A percentile compares a stretch with the other conserved stretches of the same genome.
phyloP scores from a whole-genome alignment of 164 flowering plant species.

The Dillenia turbinata region DNA sequence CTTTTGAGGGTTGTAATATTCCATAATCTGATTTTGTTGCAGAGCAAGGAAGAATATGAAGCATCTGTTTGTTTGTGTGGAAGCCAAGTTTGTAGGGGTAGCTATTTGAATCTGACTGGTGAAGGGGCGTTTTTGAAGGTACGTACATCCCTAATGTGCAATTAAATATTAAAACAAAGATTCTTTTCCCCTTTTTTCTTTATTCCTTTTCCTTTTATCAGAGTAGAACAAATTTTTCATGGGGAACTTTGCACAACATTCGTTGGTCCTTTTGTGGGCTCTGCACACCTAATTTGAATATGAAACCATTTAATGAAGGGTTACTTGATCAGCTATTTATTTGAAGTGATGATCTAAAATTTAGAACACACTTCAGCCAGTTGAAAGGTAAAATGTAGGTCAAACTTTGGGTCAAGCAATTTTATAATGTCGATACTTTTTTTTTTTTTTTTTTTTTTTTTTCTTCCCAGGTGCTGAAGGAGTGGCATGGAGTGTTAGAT shows the following conservation, averaged over 20 bases:
- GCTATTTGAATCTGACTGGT: constrained; percentile 93
- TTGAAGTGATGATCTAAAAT: neutral
- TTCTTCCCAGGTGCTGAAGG: constrained; percentile 90
- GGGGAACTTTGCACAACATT: too few species aligned
- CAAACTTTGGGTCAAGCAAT: too few species aligned
- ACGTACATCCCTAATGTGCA: neutral
- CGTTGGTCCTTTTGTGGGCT: too few species aligned
- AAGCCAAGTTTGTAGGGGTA: constrained; percentile 96
- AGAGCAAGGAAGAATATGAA: constrained; percentile 99
- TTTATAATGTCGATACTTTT: too few species aligned
- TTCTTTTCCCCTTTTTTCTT: too few species aligned
- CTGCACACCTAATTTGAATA: too few species aligned
- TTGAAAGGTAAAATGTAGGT: too few species aligned
- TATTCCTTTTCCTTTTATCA: too few species aligned
- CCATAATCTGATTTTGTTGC: constrained; percentile 14
- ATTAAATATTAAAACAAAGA: too few species aligned
- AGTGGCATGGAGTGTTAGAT: constrained; percentile 84
- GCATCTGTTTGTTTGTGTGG: constrained; percentile 99
- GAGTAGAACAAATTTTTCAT: too few species aligned
- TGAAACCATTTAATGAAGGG: neutral
- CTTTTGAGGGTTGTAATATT: neutral
- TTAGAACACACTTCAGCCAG: too few species aligned
- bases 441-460: too few species aligned
- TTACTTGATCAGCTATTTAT: neutral
- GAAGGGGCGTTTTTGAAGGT: constrained; percentile 98